phyloP scores from a whole-genome alignment of 768 basidiomycete genomes.

The Ramaria rubella region DNA sequence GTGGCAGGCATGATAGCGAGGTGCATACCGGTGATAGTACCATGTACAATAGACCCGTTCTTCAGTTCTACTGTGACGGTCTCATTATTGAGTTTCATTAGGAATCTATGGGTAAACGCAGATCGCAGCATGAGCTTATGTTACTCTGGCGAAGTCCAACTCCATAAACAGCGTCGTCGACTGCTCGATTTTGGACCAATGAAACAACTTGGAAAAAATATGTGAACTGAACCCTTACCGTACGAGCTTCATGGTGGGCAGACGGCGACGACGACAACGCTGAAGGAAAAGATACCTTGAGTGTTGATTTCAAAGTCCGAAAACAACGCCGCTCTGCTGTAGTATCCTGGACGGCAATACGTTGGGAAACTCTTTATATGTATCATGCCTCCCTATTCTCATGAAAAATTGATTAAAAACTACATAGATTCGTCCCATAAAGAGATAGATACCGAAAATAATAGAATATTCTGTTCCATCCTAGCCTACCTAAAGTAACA shows the following conservation, averaged over 20 bases:
- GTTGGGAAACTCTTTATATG: too few species aligned
- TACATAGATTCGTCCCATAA: too few species aligned
- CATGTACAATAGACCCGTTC: slow-evolving; percentile 91
- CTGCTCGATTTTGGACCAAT: slow-evolving; percentile 6
- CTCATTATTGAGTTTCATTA: slow-evolving; percentile 99
- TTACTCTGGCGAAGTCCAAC: background rate
- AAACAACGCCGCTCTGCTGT: background rate
- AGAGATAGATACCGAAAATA: too few species aligned
- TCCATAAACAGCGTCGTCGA: slow-evolving; percentile 12
- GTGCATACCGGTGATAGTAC: slow-evolving; percentile 84
- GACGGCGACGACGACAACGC: slow-evolving; percentile 10
- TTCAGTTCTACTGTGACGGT: slow-evolving; percentile 97
- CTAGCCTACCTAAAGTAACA: too few species aligned
- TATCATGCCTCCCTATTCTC: too few species aligned
- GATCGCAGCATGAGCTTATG: slow-evolving; percentile 14
- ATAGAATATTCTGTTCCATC: too few species aligned
- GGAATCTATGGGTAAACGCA: slow-evolving; percentile 52
- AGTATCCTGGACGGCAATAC: too few species aligned
- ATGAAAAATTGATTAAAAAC: too few species aligned
- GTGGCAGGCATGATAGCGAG: background rate
- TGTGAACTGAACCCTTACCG: slow-evolving; percentile 39
- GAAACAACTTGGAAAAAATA: slow-evolving; percentile 5
- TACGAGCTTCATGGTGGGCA: slow-evolving; percentile 72
- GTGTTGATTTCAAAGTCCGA: background rate
- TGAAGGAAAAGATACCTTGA: background rate